Evolutionary conservation across 1,284 basidiomycete species (phyloP), one percentile per base, ranked within the genome.

Genomic region (Sanguinoderma infundibulare): DNA sequence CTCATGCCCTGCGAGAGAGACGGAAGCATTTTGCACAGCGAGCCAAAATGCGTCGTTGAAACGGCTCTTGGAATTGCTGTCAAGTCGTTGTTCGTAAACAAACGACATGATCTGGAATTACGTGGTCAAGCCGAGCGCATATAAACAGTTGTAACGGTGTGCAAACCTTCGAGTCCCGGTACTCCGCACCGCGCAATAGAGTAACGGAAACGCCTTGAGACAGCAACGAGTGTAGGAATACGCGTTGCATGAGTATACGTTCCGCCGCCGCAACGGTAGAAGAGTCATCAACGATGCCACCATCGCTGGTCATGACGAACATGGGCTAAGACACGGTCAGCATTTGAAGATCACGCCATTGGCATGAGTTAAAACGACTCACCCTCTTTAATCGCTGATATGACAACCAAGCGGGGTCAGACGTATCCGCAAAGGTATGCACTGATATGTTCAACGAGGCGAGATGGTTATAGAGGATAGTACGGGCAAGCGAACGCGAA

Each of bases 231-330:
- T 78, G 81, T 0, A 90, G 63, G 65, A 86, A 82, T 0, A 71
- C 53, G 3, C 87, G 78, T 62, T 87, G 85, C 4, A 74, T 66
- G 1, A 89, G 73, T 12, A 79, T 70, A 10, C 76, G 72, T 44
- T 77, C 74, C 2, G 71, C 62, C 2, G 66, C 64, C 10, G 73
- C 53, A 1, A 58, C 42, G 14, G 63, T 57, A 9, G 55, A 59
- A 3, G 61, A 56, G 12, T 70, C 57, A 1, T 65, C 62, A 6
- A 69, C 62, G 3, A 72, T 54, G 2, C 79, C 81, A 5, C 85
- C 87, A 60, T 87, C 86, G 65, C 84, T 82, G 12, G 78, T 74
- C 74, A 90, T 77, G 20, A 84, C 77, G 58, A 89, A 89, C 87
- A 90, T 89, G 1, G 89, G 89, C 86, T 89, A 57, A 3, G 35